phyloP scores from a whole-genome alignment of 2,329 filamentous ascomycete species.

The Curvularia eragrostidis region DNA sequence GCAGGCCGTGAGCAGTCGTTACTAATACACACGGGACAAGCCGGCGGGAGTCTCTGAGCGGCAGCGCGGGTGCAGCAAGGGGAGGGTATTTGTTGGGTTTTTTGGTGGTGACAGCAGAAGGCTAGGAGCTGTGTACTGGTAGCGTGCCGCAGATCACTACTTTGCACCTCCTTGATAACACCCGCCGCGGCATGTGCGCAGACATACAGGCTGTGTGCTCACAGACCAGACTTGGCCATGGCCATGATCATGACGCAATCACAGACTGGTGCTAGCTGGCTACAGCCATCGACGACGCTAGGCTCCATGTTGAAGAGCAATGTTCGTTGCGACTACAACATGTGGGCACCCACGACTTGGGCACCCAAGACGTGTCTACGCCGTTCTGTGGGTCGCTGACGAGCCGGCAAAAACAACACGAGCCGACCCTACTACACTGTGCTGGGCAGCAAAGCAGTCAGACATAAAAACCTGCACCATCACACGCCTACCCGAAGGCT shows the following conservation, averaged over 20 bases:
- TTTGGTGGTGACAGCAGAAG: conserved; percentile 16
- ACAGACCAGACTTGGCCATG: neutral
- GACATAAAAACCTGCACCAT: neutral
- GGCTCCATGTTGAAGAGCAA: neutral
- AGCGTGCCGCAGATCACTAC: conserved; percentile 17
- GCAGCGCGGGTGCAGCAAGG: neutral
- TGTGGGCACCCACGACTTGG: no score
- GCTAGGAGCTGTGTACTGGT: conserved; percentile 20
- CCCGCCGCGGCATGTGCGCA: conserved; percentile 1
- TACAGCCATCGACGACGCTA: neutral
- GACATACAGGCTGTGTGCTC: neutral
- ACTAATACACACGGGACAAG: conserved; percentile 23
- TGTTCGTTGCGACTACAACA: neutral
- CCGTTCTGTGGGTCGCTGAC: neutral
- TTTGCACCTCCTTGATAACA: conserved; percentile 13
- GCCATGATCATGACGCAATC: neutral
- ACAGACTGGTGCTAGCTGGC: neutral
- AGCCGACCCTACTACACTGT: neutral
- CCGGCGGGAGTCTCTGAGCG: neutral
- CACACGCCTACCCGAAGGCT: neutral
- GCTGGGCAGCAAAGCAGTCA: neutral
- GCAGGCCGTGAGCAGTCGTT: conserved; percentile 11
- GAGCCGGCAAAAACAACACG: neutral
- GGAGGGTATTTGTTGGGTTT: conserved; percentile 16
- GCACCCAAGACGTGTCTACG: neutral